Conservation (phyloP, 495 filamentous ascomycete species). For the Penicillium nucicola region DNA sequence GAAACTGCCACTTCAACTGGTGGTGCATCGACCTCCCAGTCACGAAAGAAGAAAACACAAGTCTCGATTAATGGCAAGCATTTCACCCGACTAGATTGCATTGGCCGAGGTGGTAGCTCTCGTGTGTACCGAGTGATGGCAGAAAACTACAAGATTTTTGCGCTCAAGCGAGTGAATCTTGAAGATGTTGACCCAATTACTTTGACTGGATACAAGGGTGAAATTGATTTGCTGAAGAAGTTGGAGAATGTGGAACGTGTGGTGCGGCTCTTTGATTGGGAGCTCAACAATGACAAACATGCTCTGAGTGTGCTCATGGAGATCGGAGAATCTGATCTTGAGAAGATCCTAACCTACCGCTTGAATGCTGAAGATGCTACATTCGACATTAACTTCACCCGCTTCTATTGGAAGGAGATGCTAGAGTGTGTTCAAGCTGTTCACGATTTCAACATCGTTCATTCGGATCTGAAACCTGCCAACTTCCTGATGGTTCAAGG, state of each 20-base stretch:
- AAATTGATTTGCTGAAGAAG: constrained; percentile 87
- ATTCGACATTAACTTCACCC: constrained; percentile 87
- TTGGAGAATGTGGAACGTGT: constrained; percentile 83
- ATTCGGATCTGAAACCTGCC: constrained; percentile 93
- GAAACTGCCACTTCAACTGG: constrained; percentile 85
- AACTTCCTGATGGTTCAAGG: constrained; percentile 90
- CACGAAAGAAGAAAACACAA: constrained; percentile 70
- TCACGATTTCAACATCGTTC: constrained; percentile 85
- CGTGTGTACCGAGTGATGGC: constrained; percentile 97
- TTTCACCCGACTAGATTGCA: constrained; percentile 82
- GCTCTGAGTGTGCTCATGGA: constrained; percentile 94
- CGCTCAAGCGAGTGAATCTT: constrained; percentile 86
- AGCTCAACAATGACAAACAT: constrained; percentile 86
- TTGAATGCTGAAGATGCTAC: constrained; percentile 67
- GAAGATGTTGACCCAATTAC: constrained; percentile 83
- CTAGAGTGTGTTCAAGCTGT: constrained; percentile 90
- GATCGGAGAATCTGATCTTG: constrained; percentile 92
- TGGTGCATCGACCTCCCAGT: constrained; percentile 70
- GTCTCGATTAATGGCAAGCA: constrained; percentile 87
- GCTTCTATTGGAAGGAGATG: constrained; percentile 99
- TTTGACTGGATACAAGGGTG: constrained; percentile 88
- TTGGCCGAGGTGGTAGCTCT: constrained; percentile 87
- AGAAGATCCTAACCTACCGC: constrained; percentile 74
- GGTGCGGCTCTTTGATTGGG: constrained; percentile 85
- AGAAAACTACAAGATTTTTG: constrained; percentile 91